phyloP scores from a whole-genome alignment of 129 eudicot genomes.

The Lactuca saligna region DNA sequence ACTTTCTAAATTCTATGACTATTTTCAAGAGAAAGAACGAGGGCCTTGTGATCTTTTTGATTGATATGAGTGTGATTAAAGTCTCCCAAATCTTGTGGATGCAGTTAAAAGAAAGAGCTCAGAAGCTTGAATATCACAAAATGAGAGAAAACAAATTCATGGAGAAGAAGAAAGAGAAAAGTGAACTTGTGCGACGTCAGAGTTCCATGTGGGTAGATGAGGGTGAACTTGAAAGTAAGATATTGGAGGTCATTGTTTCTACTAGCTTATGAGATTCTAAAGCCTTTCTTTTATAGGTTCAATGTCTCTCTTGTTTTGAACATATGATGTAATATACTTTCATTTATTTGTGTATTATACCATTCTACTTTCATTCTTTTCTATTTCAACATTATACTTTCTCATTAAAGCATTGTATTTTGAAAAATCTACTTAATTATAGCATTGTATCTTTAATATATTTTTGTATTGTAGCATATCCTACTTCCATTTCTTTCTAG shows the following conservation, averaged over 20 bases:
- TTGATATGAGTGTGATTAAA: slow-evolving; percentile 3
- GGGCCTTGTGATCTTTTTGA: not conserved
- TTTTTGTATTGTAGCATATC: too few species aligned
- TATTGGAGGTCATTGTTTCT: slow-evolving; percentile 32
- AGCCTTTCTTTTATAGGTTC: too few species aligned
- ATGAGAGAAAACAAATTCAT: slow-evolving; percentile 38
- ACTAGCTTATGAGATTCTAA: slow-evolving; percentile 15
- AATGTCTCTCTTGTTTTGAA: not conserved
- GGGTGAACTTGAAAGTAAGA: slow-evolving; percentile 39
- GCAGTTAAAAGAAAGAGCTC: slow-evolving; percentile 63
- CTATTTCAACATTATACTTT: not conserved
- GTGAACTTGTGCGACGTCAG: slow-evolving; percentile 43
- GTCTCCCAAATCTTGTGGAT: slow-evolving; percentile 1
- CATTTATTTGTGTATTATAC: not conserved
- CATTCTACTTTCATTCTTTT: not conserved
- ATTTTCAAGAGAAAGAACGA: too few species aligned
- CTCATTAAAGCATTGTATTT: not conserved
- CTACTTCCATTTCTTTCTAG: too few species aligned
- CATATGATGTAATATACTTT: not conserved
- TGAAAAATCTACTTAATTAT: not conserved
- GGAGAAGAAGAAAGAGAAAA: slow-evolving; percentile 50
- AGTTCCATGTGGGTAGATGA: slow-evolving; percentile 71
- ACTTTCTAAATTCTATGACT: too few species aligned
- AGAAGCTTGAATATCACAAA: slow-evolving; percentile 69
- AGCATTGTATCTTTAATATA: too few species aligned